phyloP scores from a whole-genome alignment of 1,139 yeast species.

The Protomyces arabidopsidicola region DNA sequence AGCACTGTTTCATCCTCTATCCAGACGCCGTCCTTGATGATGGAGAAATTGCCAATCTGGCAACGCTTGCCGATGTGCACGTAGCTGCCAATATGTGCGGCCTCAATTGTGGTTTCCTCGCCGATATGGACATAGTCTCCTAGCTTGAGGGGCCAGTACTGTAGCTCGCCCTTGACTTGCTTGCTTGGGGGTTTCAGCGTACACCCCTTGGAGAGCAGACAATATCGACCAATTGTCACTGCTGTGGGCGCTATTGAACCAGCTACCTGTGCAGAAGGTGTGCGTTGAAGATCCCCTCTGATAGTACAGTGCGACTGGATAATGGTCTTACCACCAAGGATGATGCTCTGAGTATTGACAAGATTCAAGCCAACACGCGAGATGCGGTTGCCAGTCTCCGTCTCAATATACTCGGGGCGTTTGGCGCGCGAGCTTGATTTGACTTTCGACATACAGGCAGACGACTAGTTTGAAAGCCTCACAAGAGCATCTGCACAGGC shows the following conservation, averaged over 20 bases:
- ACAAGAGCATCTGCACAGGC: no score
- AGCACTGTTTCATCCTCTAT: constrained; percentile 49
- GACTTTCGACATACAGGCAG: background rate
- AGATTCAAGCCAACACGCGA: constrained; percentile 47
- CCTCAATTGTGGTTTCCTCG: constrained; percentile 42
- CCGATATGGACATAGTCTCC: constrained; percentile 62
- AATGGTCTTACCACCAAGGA: constrained; percentile 45
- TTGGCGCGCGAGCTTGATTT: background rate
- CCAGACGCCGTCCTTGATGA: constrained; percentile 61
- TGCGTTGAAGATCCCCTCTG: constrained; percentile 17
- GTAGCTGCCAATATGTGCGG: constrained; percentile 45
- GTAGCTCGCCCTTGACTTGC: background rate
- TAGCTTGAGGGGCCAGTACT: constrained; percentile 44
- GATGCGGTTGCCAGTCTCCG: constrained; percentile 55
- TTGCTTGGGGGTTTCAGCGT: constrained; percentile 42
- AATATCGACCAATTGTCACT: constrained; percentile 33
- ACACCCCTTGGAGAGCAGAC: constrained; percentile 40
- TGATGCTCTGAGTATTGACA: constrained; percentile 45
- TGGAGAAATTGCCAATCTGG: constrained; percentile 46
- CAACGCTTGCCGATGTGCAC: constrained; percentile 59
- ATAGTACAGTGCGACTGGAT: constrained; percentile 26
- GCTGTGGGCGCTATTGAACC: constrained; percentile 4
- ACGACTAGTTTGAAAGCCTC: no score
- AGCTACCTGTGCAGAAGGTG: constrained; percentile 35
- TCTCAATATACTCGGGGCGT: constrained; percentile 37